These are phyloP conservation scores for Microsporum canis DNA, from an alignment of 2,329 filamentous ascomycete species.

Conservation along the genomic window DNA sequence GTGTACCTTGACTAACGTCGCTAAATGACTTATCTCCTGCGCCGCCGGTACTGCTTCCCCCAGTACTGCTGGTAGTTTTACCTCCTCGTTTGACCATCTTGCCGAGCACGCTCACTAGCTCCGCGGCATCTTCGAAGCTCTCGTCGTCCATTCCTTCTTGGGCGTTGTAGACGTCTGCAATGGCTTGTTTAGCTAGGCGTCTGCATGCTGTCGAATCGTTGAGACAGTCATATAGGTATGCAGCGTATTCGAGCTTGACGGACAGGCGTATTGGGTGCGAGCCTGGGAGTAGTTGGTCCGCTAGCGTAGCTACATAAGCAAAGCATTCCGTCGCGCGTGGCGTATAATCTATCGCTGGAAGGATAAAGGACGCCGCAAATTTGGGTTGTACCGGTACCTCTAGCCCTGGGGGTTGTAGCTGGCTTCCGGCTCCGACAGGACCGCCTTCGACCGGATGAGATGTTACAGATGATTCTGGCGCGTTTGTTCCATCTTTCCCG, in stretches of 20 bases:
- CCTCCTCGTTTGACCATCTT: slow-evolving; percentile 74
- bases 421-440: slow-evolving; percentile 41
- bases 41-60: slow-evolving; percentile 24
- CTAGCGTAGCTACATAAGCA: slow-evolving; percentile 60
- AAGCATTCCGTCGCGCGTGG: slow-evolving; percentile 75
- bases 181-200: slow-evolving; percentile 66
- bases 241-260: slow-evolving; percentile 82
- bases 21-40: slow-evolving; percentile 23
- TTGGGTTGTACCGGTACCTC: slow-evolving; percentile 21
- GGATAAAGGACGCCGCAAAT: slow-evolving; percentile 58
- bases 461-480: slow-evolving; percentile 26
- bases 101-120: slow-evolving; percentile 72
- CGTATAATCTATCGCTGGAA: slow-evolving; percentile 70
- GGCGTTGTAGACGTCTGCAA: slow-evolving; percentile 82
- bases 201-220: slow-evolving; percentile 70
- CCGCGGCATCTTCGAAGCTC: slow-evolving; percentile 84
- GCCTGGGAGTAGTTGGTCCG: slow-evolving; percentile 66
- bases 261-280: slow-evolving; percentile 83
- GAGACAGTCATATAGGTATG: slow-evolving; percentile 86
- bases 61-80: slow-evolving; percentile 23
- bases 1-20: slow-evolving; percentile 23
- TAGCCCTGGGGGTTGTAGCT: slow-evolving; percentile 40
- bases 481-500: slow-evolving; percentile 12
- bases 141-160: slow-evolving; percentile 90
- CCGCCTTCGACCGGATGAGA: slow-evolving; percentile 45